Evolutionary conservation across 176 grass and related monocot genomes (phyloP).

Genomic region (Cymbopogon citratus): DNA sequence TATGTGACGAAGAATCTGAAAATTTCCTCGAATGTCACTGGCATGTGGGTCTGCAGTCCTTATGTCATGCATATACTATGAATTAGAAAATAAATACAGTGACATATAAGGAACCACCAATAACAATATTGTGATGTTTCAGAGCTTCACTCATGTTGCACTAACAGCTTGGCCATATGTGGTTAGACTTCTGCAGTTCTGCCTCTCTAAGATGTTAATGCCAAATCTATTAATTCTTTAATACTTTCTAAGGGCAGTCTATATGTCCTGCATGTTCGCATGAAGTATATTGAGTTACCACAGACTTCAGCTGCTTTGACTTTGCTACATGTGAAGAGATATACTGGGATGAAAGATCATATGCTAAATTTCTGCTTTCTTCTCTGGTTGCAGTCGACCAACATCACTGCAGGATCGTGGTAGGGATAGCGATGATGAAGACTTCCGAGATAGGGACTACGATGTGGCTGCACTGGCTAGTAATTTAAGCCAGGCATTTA

Average conservation of each 20-base stretch:
- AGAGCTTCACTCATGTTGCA: not conserved
- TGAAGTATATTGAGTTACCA: not conserved
- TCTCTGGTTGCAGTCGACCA: slow-evolving; percentile 62
- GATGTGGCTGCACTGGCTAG: slow-evolving; percentile 95
- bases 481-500: slow-evolving; percentile 91
- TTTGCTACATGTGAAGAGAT: slow-evolving; percentile 11
- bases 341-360: not conserved
- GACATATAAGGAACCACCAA: not conserved
- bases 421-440: slow-evolving; percentile 96
- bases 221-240: not conserved
- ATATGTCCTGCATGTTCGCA: not conserved
- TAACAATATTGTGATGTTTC: not conserved
- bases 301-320: not conserved
- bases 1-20: not conserved
- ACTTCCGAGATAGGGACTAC: slow-evolving; percentile 90
- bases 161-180: not conserved
- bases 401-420: slow-evolving; percentile 80
- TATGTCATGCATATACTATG: not conserved
- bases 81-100: not conserved
- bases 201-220: not conserved
- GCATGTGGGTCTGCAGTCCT: not conserved
- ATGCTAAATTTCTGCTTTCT: slow-evolving; percentile 16
- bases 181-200: not conserved
- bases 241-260: not conserved
- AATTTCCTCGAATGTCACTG: not conserved